These are phyloP conservation scores for Conringia planisiliqua DNA, from an alignment of 345 rosid species.

Conservation along the genomic window DNA sequence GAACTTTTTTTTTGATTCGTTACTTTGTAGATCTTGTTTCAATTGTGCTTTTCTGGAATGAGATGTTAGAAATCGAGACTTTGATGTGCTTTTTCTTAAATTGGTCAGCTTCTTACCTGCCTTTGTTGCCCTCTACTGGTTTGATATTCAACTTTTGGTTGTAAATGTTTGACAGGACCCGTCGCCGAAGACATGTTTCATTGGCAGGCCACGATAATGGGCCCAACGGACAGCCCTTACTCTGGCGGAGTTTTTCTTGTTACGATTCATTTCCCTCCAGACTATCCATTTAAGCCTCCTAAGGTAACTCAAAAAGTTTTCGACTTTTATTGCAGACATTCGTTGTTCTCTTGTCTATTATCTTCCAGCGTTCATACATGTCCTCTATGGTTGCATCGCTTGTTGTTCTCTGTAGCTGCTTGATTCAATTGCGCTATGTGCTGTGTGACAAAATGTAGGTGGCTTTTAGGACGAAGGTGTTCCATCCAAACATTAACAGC, in stretches of 20 bases:
- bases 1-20: conserved; percentile 1
- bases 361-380: not conserved
- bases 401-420: not conserved
- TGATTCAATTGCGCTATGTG: not conserved
- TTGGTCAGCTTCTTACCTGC: not conserved
- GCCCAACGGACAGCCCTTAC: conserved; percentile 79
- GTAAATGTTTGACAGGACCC: conserved; percentile 46
- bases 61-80: not conserved
- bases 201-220: conserved; percentile 90
- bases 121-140: not conserved
- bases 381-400: not conserved
- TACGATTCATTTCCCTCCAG: conserved; percentile 76
- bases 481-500: conserved; percentile 94
- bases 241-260: conserved; percentile 76
- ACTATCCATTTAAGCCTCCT: conserved; percentile 82
- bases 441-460: conserved; percentile 46
- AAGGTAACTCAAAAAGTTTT: conserved; percentile 39
- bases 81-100: not conserved
- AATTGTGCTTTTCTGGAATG: not conserved
- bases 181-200: conserved; percentile 88
- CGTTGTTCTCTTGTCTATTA: not conserved
- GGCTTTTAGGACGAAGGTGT: conserved; percentile 93
- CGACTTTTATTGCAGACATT: not conserved
- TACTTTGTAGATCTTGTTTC: conserved; percentile 1
- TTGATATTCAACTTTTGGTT: not conserved